Percentiles rank a stretch among this genome's conserved stretches.
Evolutionary conservation across 1,284 basidiomycete genomes (phyloP).

Genomic region (Fomitiporia mediterranea): DNA sequence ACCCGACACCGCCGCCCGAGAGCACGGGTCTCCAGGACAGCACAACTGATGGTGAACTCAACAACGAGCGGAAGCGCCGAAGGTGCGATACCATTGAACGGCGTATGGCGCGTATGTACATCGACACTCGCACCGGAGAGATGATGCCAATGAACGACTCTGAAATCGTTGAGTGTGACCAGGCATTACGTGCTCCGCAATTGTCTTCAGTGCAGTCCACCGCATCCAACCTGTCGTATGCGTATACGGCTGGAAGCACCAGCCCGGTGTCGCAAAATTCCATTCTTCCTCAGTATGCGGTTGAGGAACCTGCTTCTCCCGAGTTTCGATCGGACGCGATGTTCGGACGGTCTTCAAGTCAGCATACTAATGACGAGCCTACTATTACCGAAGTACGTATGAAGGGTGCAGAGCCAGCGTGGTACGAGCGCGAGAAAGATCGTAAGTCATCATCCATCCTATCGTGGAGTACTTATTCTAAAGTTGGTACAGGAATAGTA

Average conservation of each 20-base stretch:
- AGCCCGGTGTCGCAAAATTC: slow-evolving; percentile 6
- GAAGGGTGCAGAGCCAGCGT: slow-evolving; percentile 18
- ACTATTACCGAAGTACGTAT: slow-evolving; percentile 17
- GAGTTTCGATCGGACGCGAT: background rate
- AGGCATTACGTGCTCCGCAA: background rate
- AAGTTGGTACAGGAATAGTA: slow-evolving; percentile 16
- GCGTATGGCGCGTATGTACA: slow-evolving; percentile 17
- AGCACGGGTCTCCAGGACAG: background rate
- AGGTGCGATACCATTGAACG: slow-evolving; percentile 16
- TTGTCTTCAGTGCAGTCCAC: background rate
- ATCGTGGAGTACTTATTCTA: background rate
- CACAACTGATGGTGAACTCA: background rate
- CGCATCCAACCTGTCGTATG: slow-evolving; percentile 11
- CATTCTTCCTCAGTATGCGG: slow-evolving; percentile 10
- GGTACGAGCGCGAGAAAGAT: slow-evolving; percentile 21
- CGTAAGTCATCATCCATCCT: background rate
- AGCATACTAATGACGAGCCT: background rate
- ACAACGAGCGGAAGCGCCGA: slow-evolving; percentile 12
- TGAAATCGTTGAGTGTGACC: background rate
- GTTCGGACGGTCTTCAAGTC: background rate
- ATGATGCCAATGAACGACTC: background rate
- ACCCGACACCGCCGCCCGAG: slow-evolving; percentile 13
- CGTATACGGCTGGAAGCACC: slow-evolving; percentile 11
- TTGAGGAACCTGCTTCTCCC: slow-evolving; percentile 18
- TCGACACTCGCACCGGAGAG: slow-evolving; percentile 1